Conservation (phyloP, 345 rosid genomes). For the Dipteronia sinensis region DNA sequence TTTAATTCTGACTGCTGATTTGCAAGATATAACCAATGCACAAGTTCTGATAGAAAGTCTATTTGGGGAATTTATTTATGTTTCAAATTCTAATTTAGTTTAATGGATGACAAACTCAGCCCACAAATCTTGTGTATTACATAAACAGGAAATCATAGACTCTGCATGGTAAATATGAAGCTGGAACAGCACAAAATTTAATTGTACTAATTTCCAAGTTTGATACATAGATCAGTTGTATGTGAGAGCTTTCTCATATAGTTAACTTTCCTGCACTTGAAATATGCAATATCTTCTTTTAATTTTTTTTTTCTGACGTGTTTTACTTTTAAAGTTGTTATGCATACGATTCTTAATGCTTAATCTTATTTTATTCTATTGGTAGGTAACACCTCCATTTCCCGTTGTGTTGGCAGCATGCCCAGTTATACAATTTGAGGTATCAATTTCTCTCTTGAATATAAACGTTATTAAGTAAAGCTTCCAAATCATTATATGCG, state of each 20-base stretch:
- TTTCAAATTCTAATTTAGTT: not conserved
- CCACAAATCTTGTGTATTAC: not conserved
- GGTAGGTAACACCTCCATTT: conserved; percentile 80
- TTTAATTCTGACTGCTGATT: not conserved
- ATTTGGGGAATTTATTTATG: not conserved
- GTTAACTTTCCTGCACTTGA: not conserved
- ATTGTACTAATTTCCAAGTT: conserved; percentile 8
- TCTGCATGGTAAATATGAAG: not conserved
- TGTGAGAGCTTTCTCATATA: conserved; percentile 1
- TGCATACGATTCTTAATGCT: conserved; percentile 15
- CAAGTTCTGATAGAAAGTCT: not conserved
- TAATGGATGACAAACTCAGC: not conserved
- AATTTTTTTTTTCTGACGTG: not conserved
- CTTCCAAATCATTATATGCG: not conserved
- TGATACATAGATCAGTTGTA: not conserved
- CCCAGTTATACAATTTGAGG: conserved; percentile 79
- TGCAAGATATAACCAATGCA: not conserved
- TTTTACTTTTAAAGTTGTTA: not conserved
- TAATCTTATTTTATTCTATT: conserved; percentile 30
- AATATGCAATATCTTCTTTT: not conserved
- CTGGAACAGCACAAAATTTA: not conserved
- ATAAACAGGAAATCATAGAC: not conserved
- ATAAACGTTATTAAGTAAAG: too few species aligned
- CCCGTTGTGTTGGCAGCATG: conserved; percentile 64
- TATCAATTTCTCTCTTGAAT: conserved; percentile 29